Base-by-base conservation (phyloP, 768 basidiomycete genomes). In the Leccinum aurantiacum region DNA sequence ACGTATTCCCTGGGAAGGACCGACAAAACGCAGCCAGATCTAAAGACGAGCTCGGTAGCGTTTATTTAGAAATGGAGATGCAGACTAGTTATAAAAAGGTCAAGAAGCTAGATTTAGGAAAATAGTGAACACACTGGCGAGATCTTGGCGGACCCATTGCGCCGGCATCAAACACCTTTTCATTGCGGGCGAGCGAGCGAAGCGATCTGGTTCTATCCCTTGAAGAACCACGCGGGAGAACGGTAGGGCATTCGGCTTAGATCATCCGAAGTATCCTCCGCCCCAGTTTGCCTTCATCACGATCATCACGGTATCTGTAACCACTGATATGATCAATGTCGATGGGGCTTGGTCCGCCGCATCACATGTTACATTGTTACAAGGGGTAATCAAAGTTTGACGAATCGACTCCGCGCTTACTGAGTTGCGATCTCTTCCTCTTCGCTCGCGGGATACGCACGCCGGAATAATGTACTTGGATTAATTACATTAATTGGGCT, bases 1-100 rank as follows among this genome's bases (percentile, higher is more conserved):
- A 71, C 63, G 69, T 72, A 72, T 69, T 71, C 62, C 73, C 73
- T 60, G 61, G 54, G 59, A 72, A 69, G 67, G 63, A 33, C 61
- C 66, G 63, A 64, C 67, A 62, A 65, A 69, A 64, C 60, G 61
- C 58, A 64, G 54, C 10, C 51, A 44, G 47, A 48, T 58, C 54
- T 59, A 61, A 44, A 61, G 55, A 54, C 57, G 37, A 57, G 58
- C 58, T 70, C 64, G 72, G 74, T 63, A 62, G 57, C 65, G 70
- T 65, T 70, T 70, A 70, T 72, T 70, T 70, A 64, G 67, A 71
- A 63, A 63, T 68, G 63, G 59, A 49, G 54, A 60, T 60, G 48
- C 29, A 54, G 58, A 35, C 65, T 58, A 63, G 67, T 63, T 58
- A 58, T 59, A 61, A 70, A 72, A 70, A 60, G 41, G 61, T 68